phyloP scores from a whole-genome alignment of 768 basidiomycete species.

The Auriculariales sp. region DNA sequence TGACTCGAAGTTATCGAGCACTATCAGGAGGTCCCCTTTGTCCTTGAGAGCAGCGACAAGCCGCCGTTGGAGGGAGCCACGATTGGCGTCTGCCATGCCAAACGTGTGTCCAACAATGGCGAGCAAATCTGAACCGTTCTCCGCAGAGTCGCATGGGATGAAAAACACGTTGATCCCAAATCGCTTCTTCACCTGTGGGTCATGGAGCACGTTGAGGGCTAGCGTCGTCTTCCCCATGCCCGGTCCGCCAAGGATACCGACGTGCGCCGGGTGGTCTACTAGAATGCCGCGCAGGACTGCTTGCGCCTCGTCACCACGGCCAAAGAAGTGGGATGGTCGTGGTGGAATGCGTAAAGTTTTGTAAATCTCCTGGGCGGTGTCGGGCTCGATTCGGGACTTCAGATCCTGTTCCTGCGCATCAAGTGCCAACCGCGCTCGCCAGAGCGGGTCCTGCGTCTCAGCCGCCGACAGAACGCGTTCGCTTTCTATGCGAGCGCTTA shows the following conservation, averaged over 20 bases:
- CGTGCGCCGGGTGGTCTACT: background rate
- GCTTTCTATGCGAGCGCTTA: background rate
- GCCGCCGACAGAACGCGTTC: background rate
- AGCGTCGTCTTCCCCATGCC: constrained; percentile 27
- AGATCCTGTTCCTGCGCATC: background rate
- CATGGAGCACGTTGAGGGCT: constrained; percentile 19
- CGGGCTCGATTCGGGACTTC: background rate
- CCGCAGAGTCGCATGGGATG: constrained; percentile 17
- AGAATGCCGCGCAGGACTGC: background rate
- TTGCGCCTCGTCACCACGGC: background rate
- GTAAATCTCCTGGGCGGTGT: background rate
- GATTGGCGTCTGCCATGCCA: too few relatives aligned
- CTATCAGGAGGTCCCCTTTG: constrained; percentile 9
- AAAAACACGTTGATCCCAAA: constrained; percentile 17
- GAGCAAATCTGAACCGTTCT: background rate
- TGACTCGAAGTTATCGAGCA: constrained; percentile 13
- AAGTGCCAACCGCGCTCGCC: background rate
- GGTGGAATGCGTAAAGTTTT: background rate
- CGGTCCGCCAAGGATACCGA: constrained; percentile 15
- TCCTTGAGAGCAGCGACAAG: too few relatives aligned
- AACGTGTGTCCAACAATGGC: background rate
- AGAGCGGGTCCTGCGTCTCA: background rate
- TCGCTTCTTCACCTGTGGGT: constrained; percentile 9
- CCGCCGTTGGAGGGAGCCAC: too few relatives aligned
- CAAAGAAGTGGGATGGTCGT: background rate